Base-by-base conservation (phyloP, 2,329 filamentous ascomycete species). In the Clonostachys rhizophaga region DNA sequence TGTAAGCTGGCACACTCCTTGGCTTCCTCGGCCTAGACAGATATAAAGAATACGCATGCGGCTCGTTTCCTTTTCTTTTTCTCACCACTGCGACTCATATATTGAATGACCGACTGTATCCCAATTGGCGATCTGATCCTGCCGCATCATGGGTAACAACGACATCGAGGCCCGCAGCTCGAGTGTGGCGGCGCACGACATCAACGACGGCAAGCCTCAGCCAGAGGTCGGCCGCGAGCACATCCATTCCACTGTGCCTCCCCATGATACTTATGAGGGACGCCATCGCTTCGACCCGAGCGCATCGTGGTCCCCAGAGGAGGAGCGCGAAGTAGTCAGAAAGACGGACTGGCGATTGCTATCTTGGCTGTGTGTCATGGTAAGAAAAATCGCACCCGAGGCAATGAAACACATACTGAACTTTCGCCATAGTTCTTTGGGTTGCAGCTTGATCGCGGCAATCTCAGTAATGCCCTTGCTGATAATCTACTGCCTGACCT, bases 371-470 rank as follows among this genome's bases (percentile, higher is more conserved):
- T 74, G 70, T 49, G 49, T 72, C 18, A 74, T 74, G 71, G 60
- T 62, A 49, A 41, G 58, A 45, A 6, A 14, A 14, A 10, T 40
- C 16, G 20, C 11, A 24, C 11, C 6, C 36, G 36, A 39, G 36
- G 12, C 7, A n/a, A 39, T 8, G 14, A 18, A 39, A 3, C 10
- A 39, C 8, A 11, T 45, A 7, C 71, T 75, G 47, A 55, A 60
- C 55, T 30, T 54, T 9, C 34, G 12, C 16, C 14, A 5, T 6
- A 61, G 65, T 85, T 86, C 62, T 83, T 85, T 48, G 79, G 78
- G 0, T 67, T 86, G 5, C 80, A 86, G 56, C 65, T 86, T 8
- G 82, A 85, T 58, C 70, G 83, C 43, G 80, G 81, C 45, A 86
- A 86, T 55, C 65, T 86, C 56, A 71, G 70, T 47, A 83, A 83